Base-by-base conservation (phyloP, 2,329 filamentous ascomycete species). In the Dothistroma septosporum region DNA sequence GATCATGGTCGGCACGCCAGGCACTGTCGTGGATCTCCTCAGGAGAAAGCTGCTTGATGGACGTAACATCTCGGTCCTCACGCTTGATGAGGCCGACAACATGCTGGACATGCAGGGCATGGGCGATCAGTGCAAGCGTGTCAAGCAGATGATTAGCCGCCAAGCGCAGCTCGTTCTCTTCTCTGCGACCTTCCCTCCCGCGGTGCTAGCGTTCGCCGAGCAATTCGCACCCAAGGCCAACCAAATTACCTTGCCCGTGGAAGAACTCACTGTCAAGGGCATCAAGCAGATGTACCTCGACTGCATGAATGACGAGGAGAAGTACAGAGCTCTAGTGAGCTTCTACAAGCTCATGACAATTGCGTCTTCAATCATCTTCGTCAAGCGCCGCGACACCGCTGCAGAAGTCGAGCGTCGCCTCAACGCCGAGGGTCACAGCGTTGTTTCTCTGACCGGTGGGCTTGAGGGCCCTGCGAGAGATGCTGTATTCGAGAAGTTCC, bases 271-370 rank as follows among this genome's bases (percentile, higher is more conserved):
- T 0, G 93, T 99, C 63, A 91, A 94, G 75, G 94, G 94, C 22
- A 99, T 99, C 74, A 96, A 93, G 67, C 94, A 99, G 73, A 91
- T 99, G 79, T 99, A 95, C 74, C 91, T 99, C 74, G 94, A 99
- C 76, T 97, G 93, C 71, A 85, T 89, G 22, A 83, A 83, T 35
- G 90, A 95, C 66, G 79, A 87, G 37, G 86, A 90, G 71, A 97
- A 97, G 75, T 99, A 96, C 73, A 85, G 89, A 37, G 87, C 90
- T 60, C 85, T 99, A 8, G 89, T 95, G 75, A 91, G 93, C 73
- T 89, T 99, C 61, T 99, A 99, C 74, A 92, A 93, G 60, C 81
- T 97, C 49, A 93, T 99, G 85, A 97, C 92, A 16, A 92, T 97
- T 70, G 92, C 92, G 5, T 96, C 93, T 8, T 97, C 94, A 0